These are phyloP conservation scores for Sugiyamaella valdiviana DNA, from an alignment of 805 yeast genomes.

Conservation along the genomic window DNA sequence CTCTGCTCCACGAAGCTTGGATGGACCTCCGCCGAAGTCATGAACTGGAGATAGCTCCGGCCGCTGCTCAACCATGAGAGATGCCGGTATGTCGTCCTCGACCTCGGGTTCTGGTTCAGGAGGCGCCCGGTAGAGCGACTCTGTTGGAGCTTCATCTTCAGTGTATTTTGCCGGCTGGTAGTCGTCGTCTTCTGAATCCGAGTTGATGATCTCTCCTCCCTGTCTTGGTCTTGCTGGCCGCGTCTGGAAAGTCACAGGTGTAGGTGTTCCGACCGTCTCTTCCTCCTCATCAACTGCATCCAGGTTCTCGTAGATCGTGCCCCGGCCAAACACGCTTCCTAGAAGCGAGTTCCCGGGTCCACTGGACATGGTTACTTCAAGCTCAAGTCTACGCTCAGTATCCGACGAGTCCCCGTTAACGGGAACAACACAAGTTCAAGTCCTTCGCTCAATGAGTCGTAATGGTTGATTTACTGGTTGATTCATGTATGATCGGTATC, in stretches of 20 bases:
- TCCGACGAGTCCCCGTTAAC: too few relatives aligned
- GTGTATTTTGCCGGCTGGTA: background rate
- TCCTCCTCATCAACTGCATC: constrained; percentile 3
- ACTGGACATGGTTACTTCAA: background rate
- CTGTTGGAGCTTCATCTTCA: background rate
- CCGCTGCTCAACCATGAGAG: constrained; percentile 3
- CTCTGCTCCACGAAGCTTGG: background rate
- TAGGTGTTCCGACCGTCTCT: background rate
- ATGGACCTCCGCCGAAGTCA: background rate
- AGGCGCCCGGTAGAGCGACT: background rate
- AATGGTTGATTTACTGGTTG: too few relatives aligned
- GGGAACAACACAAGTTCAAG: too few relatives aligned
- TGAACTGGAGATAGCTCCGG: background rate
- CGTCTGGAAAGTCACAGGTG: background rate
- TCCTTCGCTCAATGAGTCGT: too few relatives aligned
- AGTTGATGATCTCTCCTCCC: too few relatives aligned
- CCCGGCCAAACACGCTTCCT: constrained; percentile 9
- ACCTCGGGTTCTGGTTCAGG: background rate
- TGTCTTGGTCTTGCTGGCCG: too few relatives aligned
- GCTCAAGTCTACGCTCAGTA: too few relatives aligned
- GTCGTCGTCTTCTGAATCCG: constrained; percentile 1
- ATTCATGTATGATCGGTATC: too few relatives aligned
- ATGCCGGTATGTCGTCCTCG: constrained; percentile 7
- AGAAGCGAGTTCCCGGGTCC: constrained; percentile 2
- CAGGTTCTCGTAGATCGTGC: constrained; percentile 8